Evolutionary conservation across 2,329 filamentous ascomycete species (phyloP).

Genomic region (Ampelomyces quisqualis): DNA sequence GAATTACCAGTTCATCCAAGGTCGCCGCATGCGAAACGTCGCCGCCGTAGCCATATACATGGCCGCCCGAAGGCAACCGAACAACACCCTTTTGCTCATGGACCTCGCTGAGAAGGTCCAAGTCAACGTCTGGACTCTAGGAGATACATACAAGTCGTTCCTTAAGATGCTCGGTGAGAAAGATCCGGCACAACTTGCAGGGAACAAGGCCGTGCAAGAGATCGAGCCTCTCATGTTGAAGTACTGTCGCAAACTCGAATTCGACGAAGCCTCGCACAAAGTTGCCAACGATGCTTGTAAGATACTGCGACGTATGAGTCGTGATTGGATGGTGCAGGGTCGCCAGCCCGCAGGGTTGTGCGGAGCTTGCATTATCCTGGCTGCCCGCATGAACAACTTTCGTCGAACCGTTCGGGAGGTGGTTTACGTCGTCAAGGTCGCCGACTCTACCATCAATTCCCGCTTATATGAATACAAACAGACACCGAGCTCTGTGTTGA

Average conservation of each 20-base stretch:
- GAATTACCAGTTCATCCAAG: constrained; percentile 62
- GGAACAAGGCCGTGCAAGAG: constrained; percentile 62
- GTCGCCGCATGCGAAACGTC: constrained; percentile 80
- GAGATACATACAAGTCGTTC: constrained; percentile 83
- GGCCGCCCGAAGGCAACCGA: constrained; percentile 75
- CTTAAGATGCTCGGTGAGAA: constrained; percentile 67
- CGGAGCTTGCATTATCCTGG: constrained; percentile 90
- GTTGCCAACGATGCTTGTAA: constrained; percentile 86
- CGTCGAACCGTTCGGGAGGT: constrained; percentile 89
- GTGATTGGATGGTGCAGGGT: constrained; percentile 96
- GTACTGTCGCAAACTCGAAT: constrained; percentile 90
- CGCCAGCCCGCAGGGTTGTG: constrained; percentile 91
- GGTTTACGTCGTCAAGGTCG: constrained; percentile 97
- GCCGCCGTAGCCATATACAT: constrained; percentile 90
- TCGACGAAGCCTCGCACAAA: constrained; percentile 75
- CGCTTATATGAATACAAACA: constrained; percentile 88
- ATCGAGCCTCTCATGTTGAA: constrained; percentile 89
- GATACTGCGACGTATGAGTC: constrained; percentile 87
- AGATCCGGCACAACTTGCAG: constrained; percentile 46
- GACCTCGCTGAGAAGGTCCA: constrained; percentile 83
- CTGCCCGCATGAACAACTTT: constrained; percentile 97
- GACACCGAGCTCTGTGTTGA: constrained; percentile 80
- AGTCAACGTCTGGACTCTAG: constrained; percentile 90
- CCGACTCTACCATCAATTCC: constrained; percentile 87
- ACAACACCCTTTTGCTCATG: constrained; percentile 88